Evolutionary conservation across 306 rosid species (phyloP), one percentile per base, ranked within the genome.

Genomic region (Prunus dulcis): DNA sequence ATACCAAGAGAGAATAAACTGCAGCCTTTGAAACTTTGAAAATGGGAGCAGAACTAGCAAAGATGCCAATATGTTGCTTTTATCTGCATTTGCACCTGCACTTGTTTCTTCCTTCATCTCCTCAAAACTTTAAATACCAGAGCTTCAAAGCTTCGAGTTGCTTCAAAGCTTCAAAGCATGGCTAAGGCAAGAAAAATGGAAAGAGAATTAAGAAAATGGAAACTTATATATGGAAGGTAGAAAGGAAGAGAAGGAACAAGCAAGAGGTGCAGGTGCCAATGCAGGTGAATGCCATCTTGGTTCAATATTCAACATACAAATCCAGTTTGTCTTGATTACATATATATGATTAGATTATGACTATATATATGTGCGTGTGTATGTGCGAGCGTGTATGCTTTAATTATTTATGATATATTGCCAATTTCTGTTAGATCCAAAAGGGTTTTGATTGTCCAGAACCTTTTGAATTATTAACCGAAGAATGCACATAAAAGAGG

Each of bases 61-160:
- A 45, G 27, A 12, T 47, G 70, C 86, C 86, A 79, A 84, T 53
- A 77, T 87, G 91, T 76, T 41, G 88, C 87, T 76, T 90, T 90
- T 82, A 51, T 81, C 96, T 91, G 96, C 96, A 89, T 91, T 91
- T 91, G 96, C 93, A 92, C 91, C 96, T 92, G 97, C 97, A 92
- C 96, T 87, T 90, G 38, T 65, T 43, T 34, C 47, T 30, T 3
- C 22, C 56, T 67, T 38, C 25, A 13, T 41, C 12, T n/a, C 18
- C 22, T 66, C 51, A 47, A 47, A 47, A 13, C 4, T 19, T 64
- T 8, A 17, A 65, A n/a, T 4, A 14, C 10, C 18, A 65, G 11
- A 38, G 50, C 17, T 32, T 32, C 38, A 4, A 32, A 4, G 6
- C 34, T 30, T 30, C 32, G 17, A 12, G 10, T 27, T 27, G 18